Conservation (phyloP, 345 rosid species). For the Salix suchowensis region DNA sequence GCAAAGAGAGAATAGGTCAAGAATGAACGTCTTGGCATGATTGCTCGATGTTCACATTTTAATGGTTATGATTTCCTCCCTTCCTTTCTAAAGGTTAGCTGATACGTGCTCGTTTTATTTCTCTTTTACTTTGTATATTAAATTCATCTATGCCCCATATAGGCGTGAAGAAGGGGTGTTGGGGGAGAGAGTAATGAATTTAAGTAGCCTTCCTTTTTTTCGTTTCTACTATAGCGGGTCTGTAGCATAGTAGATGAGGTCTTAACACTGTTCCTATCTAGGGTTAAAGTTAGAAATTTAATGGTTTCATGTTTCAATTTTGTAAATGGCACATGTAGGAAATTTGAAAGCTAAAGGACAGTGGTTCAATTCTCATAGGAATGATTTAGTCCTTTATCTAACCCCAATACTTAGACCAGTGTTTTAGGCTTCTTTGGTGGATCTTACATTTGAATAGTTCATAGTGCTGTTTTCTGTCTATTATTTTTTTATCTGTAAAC, state of each 20-base stretch:
- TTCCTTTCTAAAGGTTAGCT: neutral
- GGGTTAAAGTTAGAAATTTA: too few species aligned
- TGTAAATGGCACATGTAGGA: too few species aligned
- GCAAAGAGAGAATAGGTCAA: neutral
- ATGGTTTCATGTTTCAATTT: too few species aligned
- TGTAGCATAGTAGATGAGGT: too few species aligned
- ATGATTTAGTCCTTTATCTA: too few species aligned
- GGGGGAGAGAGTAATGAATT: neutral
- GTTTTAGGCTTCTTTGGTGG: neutral
- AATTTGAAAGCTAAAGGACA: neutral
- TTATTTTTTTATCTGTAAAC: neutral
- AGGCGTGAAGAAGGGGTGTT: neutral
- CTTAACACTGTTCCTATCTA: too few species aligned
- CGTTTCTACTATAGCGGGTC: too few species aligned
- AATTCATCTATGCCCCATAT: neutral
- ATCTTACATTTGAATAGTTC: neutral
- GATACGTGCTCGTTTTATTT: neutral
- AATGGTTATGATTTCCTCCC: neutral
- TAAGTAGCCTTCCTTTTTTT: neutral
- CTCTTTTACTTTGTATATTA: neutral
- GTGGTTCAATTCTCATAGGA: too few species aligned
- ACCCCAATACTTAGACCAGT: neutral
- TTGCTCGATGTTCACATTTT: neutral
- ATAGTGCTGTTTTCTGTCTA: neutral
- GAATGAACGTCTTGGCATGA: neutral